Percentiles rank a stretch among this genome's conserved stretches.
These are phyloP conservation scores for Uronychia binucleata DNA, from an alignment of 73 alveolate species.

Conservation along the genomic window DNA sequence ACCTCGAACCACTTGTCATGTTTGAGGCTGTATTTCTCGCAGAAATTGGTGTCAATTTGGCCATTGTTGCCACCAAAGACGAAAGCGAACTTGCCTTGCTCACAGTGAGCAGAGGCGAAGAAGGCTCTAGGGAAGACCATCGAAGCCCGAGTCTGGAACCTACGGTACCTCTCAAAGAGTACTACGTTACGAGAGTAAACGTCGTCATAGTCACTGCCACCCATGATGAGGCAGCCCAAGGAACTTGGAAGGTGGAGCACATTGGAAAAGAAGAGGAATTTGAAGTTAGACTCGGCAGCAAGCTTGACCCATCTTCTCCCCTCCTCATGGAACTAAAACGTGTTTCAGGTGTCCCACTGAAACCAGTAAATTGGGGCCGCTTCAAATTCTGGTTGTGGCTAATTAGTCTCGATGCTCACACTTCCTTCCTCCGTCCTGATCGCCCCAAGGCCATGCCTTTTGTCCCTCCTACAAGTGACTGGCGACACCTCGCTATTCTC, in stretches of 20 bases:
- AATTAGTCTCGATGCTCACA: no score
- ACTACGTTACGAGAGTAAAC: constrained; percentile 20
- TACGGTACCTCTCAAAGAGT: constrained; percentile 8
- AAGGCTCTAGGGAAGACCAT: constrained; percentile 50
- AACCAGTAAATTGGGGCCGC: constrained; percentile 15
- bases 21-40: constrained; percentile 35
- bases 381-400: not conserved
- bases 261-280: constrained; percentile 42
- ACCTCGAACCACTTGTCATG: constrained; percentile 38
- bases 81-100: constrained; percentile 20
- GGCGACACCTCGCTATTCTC: not conserved
- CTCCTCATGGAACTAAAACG: constrained; percentile 19
- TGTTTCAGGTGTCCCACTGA: constrained; percentile 40
- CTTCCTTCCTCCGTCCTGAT: not conserved
- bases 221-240: constrained; percentile 36
- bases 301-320: not conserved
- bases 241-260: constrained; percentile 26
- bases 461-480: not conserved
- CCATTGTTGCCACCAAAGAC: constrained; percentile 59
- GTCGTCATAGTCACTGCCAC: constrained; percentile 43
- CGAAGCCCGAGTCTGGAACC: constrained; percentile 26
- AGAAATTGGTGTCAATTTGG: constrained; percentile 1
- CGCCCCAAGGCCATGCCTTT: not conserved
- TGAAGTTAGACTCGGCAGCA: not conserved
- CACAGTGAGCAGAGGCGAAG: constrained; percentile 31